Conservation (phyloP, 2,329 filamentous ascomycete genomes). For the Fusarium tanahbumbuense region DNA sequence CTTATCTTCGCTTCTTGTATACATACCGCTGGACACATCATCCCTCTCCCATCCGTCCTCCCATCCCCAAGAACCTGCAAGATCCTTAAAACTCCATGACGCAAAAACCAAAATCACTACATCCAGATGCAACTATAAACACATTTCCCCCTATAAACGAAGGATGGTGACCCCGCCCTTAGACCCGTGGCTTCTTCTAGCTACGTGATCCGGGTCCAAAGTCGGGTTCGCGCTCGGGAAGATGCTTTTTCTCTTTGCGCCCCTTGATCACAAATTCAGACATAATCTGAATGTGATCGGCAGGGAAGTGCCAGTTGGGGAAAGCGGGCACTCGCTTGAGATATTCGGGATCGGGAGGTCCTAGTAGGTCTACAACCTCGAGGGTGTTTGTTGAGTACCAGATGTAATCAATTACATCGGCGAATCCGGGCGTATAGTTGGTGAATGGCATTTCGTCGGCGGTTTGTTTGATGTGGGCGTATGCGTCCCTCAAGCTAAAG, state of each 20-base stretch:
- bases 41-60: slow-evolving; percentile 22
- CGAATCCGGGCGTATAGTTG: slow-evolving; percentile 96
- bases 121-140: slow-evolving; percentile 51
- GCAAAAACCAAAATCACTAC: slow-evolving; percentile 55
- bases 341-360: slow-evolving; percentile 87
- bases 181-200: slow-evolving; percentile 39
- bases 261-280: slow-evolving; percentile 90
- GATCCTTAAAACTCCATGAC: slow-evolving; percentile 54
- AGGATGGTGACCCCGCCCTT: slow-evolving; percentile 11
- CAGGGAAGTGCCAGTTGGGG: slow-evolving; percentile 93
- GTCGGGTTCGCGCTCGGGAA: slow-evolving; percentile 72
- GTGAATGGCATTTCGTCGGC: slow-evolving; percentile 90
- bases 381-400: slow-evolving; percentile 95
- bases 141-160: slow-evolving; percentile 12
- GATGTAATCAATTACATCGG: slow-evolving; percentile 94
- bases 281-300: slow-evolving; percentile 90
- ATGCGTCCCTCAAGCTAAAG: slow-evolving; percentile 92
- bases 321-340: slow-evolving; percentile 89
- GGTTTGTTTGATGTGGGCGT: slow-evolving; percentile 83
- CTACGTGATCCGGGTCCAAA: slow-evolving; percentile 60
- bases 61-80: slow-evolving; percentile 45
- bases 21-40: slow-evolving; percentile 42
- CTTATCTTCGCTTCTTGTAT: slow-evolving; percentile 35
- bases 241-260: slow-evolving; percentile 81
- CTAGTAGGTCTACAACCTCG: slow-evolving; percentile 84